Evolutionary conservation across 176 grass and related monocot genomes (phyloP), one percentile per base, ranked within the genome.

Genomic region (Eragrostis nindensis): DNA sequence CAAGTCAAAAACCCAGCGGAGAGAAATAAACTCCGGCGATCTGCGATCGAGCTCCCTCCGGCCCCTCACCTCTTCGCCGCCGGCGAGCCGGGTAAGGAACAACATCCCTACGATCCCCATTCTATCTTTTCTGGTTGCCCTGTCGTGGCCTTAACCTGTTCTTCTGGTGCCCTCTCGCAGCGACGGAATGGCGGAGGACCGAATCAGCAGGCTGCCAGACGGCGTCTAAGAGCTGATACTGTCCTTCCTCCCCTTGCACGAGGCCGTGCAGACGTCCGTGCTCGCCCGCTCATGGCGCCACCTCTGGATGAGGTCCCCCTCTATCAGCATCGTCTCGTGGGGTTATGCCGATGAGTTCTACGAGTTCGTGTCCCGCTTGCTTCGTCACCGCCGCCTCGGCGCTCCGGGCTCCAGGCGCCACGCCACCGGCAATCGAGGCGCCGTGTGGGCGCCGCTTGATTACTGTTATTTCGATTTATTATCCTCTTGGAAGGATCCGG

Each of bases 131-230:
- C 2, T 11, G 12, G 10, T 46, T 2, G 1, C 6, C 43, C 11
- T 1, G 43, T 1, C 6, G 2, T 6, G 1, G 7, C 8, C 6
- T 10, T 9, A 4, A 4, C 43, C 8, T 10, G 11, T 1, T 1
- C 1, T 10, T 6, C 43, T 10, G 47, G 8, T 10, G 43, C n/a
- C n/a, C 47, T 3, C 11, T 49, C 47, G n/a, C n/a, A 8, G 15
- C 1, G 47, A 11, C 13, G 47, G 3, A 11, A n/a, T n/a, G 2
- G 47, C 3, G 47, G 12, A 15, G 2, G 60, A 62, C 44, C 67
- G 41, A 41, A 70, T 70, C 67, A 70, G 67, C 22, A n/a, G 15
- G n/a, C 67, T 70, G 18, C 67, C 67, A 8, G 65, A 68, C 18
- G 65, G 18, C 38, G 36, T 68, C 65, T 8, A 41, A 6, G 36